These are phyloP conservation scores for Albophoma yamanashiensis DNA, from an alignment of 2,329 filamentous ascomycete species.

Conservation along the genomic window DNA sequence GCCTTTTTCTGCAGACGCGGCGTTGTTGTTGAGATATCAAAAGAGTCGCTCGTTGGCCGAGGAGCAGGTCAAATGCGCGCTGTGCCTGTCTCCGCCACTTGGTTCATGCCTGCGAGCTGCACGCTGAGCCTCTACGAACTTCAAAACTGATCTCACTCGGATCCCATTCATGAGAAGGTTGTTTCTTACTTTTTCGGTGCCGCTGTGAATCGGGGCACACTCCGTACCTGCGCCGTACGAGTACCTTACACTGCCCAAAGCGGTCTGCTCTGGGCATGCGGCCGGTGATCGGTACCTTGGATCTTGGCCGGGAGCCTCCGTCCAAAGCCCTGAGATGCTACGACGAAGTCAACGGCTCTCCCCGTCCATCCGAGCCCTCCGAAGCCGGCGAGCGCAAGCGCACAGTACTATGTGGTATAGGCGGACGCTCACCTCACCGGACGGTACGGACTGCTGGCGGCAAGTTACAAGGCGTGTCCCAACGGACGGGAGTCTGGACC, in stretches of 20 bases:
- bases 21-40: background rate
- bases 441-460: background rate
- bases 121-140: background rate
- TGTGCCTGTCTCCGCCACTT: background rate
- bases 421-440: too few relatives aligned
- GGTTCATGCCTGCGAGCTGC: background rate
- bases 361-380: background rate
- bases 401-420: too few relatives aligned
- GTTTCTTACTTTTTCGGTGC: too few relatives aligned
- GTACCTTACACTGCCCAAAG: too few relatives aligned
- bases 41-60: background rate
- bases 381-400: background rate
- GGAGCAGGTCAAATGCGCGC: background rate
- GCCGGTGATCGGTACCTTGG: background rate
- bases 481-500: background rate
- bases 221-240: background rate
- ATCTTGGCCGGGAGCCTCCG: too few relatives aligned
- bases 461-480: background rate
- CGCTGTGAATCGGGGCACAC: background rate
- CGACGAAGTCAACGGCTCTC: background rate
- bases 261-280: background rate
- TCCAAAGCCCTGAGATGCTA: too few relatives aligned
- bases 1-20: background rate
- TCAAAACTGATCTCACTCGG: too few relatives aligned
- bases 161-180: too few relatives aligned